Evolutionary conservation across 495 filamentous ascomycete genomes (phyloP).

Genomic region (Neurospora tetraspora): DNA sequence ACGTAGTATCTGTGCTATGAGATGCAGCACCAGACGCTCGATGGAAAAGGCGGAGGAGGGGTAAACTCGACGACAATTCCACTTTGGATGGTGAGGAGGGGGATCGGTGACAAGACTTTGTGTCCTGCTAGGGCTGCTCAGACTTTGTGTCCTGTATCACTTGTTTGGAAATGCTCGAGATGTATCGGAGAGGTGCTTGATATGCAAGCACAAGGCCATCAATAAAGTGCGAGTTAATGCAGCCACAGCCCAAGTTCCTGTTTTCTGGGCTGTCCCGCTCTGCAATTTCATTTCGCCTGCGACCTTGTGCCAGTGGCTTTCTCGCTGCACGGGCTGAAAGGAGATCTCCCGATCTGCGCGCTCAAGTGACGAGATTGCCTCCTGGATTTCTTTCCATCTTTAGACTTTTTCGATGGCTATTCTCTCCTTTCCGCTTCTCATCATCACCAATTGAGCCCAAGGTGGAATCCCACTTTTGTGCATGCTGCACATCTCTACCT

Average conservation of each 20-base stretch:
- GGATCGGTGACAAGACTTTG: slow-evolving; percentile 7
- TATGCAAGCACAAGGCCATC: slow-evolving; percentile 3
- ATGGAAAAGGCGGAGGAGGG: not conserved
- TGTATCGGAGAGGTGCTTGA: slow-evolving; percentile 3
- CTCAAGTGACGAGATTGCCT: not conserved
- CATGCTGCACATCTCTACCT: not conserved
- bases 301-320: not conserved
- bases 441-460: not conserved
- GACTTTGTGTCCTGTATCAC: not conserved
- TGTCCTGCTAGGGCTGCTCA: not conserved
- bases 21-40: not conserved
- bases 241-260: not conserved
- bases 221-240: not conserved
- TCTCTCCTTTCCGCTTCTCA: not conserved
- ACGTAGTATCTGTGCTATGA: not conserved
- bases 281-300: not conserved
- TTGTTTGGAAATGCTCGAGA: not conserved
- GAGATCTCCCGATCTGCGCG: not conserved
- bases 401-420: not conserved
- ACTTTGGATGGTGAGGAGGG: slow-evolving; percentile 12
- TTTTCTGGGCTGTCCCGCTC: not conserved
- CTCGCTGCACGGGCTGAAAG: not conserved
- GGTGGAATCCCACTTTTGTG: not conserved
- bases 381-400: not conserved
- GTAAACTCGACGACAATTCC: slow-evolving; percentile 1